Evolutionary conservation across 805 yeast genomes (phyloP).

Genomic region (Candida wancherniae): DNA sequence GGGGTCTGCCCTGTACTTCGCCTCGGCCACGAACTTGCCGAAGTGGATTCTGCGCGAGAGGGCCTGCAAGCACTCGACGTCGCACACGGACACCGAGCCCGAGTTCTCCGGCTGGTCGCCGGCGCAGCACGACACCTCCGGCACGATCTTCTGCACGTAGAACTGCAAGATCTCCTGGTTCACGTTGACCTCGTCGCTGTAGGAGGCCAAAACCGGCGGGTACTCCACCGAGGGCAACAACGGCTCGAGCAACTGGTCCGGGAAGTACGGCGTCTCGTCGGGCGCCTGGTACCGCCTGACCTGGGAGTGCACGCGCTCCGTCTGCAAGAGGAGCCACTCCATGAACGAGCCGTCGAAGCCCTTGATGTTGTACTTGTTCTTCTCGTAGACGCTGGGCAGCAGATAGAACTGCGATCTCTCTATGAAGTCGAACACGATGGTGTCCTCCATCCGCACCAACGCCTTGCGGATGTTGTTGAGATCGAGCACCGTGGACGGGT

Average conservation of each 20-base stretch:
- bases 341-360: slow-evolving; percentile 74
- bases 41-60: slow-evolving; percentile 90
- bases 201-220: slow-evolving; percentile 73
- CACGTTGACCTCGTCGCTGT: slow-evolving; percentile 69
- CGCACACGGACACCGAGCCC: slow-evolving; percentile 82
- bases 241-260: slow-evolving; percentile 60
- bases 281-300: slow-evolving; percentile 90
- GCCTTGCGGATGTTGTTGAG: slow-evolving; percentile 78
- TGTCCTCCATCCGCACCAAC: slow-evolving; percentile 91
- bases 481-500: slow-evolving; percentile 77
- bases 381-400: slow-evolving; percentile 69
- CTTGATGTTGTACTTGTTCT: slow-evolving; percentile 54
- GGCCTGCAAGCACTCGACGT: slow-evolving; percentile 83
- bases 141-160: slow-evolving; percentile 73
- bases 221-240: slow-evolving; percentile 74
- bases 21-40: slow-evolving; percentile 96
- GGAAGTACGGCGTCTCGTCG: slow-evolving; percentile 88
- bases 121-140: slow-evolving; percentile 56
- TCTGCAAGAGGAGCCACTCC: slow-evolving; percentile 77
- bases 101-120: slow-evolving; percentile 81
- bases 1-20: slow-evolving; percentile 71
- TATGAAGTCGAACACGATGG: slow-evolving; percentile 86
- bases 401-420: slow-evolving; percentile 86
- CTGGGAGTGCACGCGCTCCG: slow-evolving; percentile 64
- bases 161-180: slow-evolving; percentile 62